phyloP scores from a whole-genome alignment of 495 filamentous ascomycete species.

The Aspergillus diversus region DNA sequence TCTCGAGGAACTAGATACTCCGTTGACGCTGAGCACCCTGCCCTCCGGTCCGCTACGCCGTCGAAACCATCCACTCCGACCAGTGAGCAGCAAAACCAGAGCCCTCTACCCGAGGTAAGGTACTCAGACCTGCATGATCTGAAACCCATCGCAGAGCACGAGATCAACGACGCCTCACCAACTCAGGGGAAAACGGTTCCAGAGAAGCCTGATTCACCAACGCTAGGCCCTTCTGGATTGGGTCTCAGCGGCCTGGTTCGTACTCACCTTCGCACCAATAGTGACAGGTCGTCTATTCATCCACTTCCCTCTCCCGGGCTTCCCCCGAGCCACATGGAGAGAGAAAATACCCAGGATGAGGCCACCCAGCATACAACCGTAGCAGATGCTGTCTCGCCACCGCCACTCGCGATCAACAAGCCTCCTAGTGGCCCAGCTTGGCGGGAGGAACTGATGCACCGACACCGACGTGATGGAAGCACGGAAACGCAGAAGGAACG shows the following conservation, averaged over 20 bases:
- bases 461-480: constrained; percentile 58
- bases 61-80: constrained; percentile 36
- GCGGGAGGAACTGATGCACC: constrained; percentile 35
- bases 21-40: constrained; percentile 37
- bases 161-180: constrained; percentile 19
- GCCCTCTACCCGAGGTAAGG: constrained; percentile 45
- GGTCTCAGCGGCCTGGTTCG: constrained; percentile 83
- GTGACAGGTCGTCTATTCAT: constrained; percentile 79
- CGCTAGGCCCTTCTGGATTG: constrained; percentile 65
- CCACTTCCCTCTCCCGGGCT: constrained; percentile 51
- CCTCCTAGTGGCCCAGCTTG: constrained; percentile 38
- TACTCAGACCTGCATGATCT: constrained; percentile 48
- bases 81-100: constrained; percentile 29
- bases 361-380: background rate
- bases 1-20: constrained; percentile 33
- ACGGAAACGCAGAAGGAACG: constrained; percentile 66
- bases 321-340: constrained; percentile 19
- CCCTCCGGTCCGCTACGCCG: constrained; percentile 31
- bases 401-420: constrained; percentile 11
- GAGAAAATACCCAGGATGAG: background rate
- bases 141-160: constrained; percentile 48
- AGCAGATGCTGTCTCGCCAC: background rate
- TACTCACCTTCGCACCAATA: constrained; percentile 82
- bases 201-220: constrained; percentile 75
- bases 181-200: constrained; percentile 26